These are phyloP conservation scores for Cinchona pubescens DNA, from an alignment of 257 asterid genomes.

Conservation along the genomic window DNA sequence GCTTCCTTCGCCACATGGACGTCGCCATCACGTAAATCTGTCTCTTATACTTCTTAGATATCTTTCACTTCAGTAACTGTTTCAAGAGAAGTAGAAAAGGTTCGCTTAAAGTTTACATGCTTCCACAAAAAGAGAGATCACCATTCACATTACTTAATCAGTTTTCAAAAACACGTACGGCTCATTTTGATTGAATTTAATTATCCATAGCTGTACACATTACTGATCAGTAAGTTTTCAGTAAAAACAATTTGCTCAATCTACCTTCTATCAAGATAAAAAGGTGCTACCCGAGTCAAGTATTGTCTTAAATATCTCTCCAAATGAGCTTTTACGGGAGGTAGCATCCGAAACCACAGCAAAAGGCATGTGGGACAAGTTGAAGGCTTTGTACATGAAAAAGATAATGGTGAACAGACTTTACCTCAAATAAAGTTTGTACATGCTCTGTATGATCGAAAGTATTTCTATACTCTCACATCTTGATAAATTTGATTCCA, in stretches of 20 bases:
- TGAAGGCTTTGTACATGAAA: no score
- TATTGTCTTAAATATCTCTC: no score
- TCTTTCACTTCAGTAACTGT: slow-evolving; percentile 24
- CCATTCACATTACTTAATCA: background rate
- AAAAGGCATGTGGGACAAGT: no score
- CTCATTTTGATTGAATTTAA: background rate
- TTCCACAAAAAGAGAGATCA: background rate
- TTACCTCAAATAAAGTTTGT: no score
- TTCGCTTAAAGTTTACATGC: background rate
- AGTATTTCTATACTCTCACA: no score
- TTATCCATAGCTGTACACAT: background rate
- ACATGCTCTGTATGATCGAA: no score
- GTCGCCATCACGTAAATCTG: slow-evolving; percentile 62
- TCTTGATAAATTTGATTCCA: no score
- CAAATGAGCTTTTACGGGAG: no score
- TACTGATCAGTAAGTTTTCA: background rate
- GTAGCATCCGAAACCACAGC: no score
- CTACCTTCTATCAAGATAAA: background rate
- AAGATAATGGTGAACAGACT: no score
- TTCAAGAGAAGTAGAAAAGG: slow-evolving; percentile 8
- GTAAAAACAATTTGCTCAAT: background rate
- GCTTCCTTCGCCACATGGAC: slow-evolving; percentile 76
- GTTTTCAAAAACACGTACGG: background rate
- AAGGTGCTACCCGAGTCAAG: no score
- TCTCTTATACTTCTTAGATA: slow-evolving; percentile 49